Conservation (phyloP, 2,329 filamentous ascomycete genomes). For the Moelleriella libera region DNA sequence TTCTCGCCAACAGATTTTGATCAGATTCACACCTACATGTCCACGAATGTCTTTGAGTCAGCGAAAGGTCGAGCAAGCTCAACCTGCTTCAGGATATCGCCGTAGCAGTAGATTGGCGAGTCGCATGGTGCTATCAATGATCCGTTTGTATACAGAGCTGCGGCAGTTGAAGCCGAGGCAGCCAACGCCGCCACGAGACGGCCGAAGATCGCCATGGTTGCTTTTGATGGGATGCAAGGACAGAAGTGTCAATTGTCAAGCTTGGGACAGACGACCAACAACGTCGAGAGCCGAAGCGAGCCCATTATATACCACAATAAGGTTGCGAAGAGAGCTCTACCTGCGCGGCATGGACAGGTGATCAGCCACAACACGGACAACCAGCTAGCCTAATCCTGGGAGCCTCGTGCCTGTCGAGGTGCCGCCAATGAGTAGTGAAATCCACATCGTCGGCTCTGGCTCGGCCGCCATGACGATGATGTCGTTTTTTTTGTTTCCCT, state of each 20-base stretch:
- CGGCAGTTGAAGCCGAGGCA: conserved; percentile 12
- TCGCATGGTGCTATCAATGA: conserved; percentile 49
- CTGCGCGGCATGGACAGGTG: too few relatives aligned
- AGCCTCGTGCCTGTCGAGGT: background rate
- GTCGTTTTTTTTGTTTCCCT: background rate
- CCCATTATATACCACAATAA: background rate
- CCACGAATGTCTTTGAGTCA: conserved; percentile 60
- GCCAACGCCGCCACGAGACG: conserved; percentile 13
- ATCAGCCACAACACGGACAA: background rate
- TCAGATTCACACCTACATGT: conserved; percentile 34
- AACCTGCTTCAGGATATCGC: conserved; percentile 46
- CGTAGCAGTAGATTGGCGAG: conserved; percentile 53
- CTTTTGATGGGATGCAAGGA: background rate
- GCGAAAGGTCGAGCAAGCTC: conserved; percentile 49
- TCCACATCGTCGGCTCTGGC: background rate
- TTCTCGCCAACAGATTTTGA: background rate
- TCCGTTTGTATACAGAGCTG: conserved; percentile 44
- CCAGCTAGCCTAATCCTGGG: background rate
- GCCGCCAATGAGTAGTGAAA: background rate
- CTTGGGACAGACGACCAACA: too few relatives aligned
- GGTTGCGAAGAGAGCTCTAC: background rate
- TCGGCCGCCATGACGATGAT: background rate
- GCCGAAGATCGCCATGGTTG: conserved; percentile 12
- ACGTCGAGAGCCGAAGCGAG: too few relatives aligned
- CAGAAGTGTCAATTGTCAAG: background rate